Evolutionary conservation across 2,329 filamentous ascomycete genomes (phyloP).

Genomic region (Pseudocercospora crystallina): DNA sequence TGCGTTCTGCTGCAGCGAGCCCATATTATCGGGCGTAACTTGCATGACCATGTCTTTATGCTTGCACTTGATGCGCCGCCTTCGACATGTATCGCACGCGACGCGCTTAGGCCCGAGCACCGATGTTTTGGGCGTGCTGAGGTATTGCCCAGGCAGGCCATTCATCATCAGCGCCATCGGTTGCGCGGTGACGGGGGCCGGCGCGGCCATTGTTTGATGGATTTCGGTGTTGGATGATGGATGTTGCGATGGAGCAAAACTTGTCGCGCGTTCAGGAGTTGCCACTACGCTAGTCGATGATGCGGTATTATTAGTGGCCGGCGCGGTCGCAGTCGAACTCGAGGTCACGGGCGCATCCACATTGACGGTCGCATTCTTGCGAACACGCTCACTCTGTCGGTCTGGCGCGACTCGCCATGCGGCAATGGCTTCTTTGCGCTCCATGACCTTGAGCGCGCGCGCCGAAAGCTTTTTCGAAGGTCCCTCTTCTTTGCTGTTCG

Average conservation of each 20-base stretch:
- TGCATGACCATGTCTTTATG: constrained; percentile 57
- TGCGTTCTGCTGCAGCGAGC: constrained; percentile 11
- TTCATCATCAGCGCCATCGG: constrained; percentile 31
- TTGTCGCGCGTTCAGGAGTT: constrained; percentile 25
- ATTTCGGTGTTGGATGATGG: constrained; percentile 19
- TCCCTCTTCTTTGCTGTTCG: constrained; percentile 49
- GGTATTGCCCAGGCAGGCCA: constrained; percentile 34
- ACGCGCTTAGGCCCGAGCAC: constrained; percentile 61
- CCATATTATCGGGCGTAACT: constrained; percentile 18
- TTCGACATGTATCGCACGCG: constrained; percentile 63
- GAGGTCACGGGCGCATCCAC: constrained; percentile 3
- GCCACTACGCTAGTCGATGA: constrained; percentile 20
- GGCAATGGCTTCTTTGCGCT: constrained; percentile 52
- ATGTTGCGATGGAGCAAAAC: constrained; percentile 25
- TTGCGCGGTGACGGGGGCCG: constrained; percentile 18
- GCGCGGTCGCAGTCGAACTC: constrained; percentile 2
- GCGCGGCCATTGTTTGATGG: constrained; percentile 26
- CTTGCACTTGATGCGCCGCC: constrained; percentile 62
- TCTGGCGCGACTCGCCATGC: constrained; percentile 45
- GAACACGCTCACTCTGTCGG: constrained; percentile 45
- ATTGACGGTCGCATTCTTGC: constrained; percentile 20
- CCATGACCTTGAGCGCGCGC: constrained; percentile 56
- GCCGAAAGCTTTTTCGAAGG: constrained; percentile 56
- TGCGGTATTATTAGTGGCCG: constrained; percentile 17
- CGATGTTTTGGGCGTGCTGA: constrained; percentile 56